These are phyloP conservation scores for Sphenostylis stenocarpa DNA, from an alignment of 306 rosid species.

Conservation along the genomic window DNA sequence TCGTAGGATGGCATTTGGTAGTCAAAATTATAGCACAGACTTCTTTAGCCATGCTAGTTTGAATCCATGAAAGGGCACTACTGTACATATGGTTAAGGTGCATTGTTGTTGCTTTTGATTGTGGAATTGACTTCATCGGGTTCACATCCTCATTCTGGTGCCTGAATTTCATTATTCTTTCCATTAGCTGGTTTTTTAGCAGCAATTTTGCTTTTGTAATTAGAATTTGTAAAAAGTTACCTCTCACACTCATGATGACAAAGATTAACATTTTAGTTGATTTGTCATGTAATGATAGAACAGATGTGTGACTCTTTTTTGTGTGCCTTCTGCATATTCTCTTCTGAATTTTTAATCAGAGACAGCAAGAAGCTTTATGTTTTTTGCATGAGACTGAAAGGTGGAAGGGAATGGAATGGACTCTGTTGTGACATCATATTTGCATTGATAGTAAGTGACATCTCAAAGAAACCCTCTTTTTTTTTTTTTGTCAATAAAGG, in stretches of 20 bases:
- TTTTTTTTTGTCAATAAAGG: not conserved
- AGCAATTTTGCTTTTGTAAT: conserved; percentile 35
- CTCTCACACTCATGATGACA: not conserved
- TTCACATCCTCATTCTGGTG: conserved; percentile 40
- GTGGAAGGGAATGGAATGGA: not conserved
- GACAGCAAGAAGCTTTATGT: not conserved
- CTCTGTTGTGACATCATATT: not conserved
- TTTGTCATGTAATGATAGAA: conserved; percentile 18
- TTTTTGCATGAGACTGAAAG: not conserved
- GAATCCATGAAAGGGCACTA: conserved; percentile 32
- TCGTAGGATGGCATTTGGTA: conserved; percentile 78
- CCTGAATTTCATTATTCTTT: conserved; percentile 32
- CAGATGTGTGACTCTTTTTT: not conserved
- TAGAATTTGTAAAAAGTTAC: conserved; percentile 31
- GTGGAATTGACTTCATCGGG: conserved; percentile 41
- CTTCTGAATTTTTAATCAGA: conserved; percentile 8
- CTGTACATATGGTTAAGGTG: conserved; percentile 41
- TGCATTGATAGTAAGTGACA: not conserved
- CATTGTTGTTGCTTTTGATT: conserved; percentile 18
- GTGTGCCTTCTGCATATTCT: not conserved
- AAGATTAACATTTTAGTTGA: conserved; percentile 28
- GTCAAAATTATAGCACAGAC: conserved; percentile 71
- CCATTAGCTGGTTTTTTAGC: conserved; percentile 26
- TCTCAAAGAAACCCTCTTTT: not conserved
- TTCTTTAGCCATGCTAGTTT: conserved; percentile 55